Evolutionary conservation across 768 basidiomycete genomes (phyloP).

Genomic region (Termitomyces sp.): DNA sequence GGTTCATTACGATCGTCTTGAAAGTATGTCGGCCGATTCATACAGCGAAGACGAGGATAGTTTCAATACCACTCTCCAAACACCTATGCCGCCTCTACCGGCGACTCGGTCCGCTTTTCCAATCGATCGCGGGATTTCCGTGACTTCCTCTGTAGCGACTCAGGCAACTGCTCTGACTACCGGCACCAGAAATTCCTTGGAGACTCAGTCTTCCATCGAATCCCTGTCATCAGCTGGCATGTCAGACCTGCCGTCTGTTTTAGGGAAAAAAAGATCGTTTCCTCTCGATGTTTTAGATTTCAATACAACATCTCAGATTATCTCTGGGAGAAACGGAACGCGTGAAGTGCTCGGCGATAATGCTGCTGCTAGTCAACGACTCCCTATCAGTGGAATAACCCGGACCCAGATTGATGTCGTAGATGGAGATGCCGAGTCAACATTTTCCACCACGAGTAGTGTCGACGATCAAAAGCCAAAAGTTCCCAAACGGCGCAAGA

Average conservation of each 20-base stretch:
- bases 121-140: constrained; percentile 12
- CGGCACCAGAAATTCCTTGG: constrained; percentile 30
- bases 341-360: neutral
- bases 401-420: neutral
- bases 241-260: constrained; percentile 30
- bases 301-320: constrained; percentile 16
- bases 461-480: constrained; percentile 17
- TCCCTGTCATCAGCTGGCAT: constrained; percentile 27
- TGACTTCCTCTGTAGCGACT: constrained; percentile 17
- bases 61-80: constrained; percentile 63
- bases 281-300: constrained; percentile 17
- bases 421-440: constrained; percentile 10
- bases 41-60: constrained; percentile 40
- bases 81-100: constrained; percentile 36
- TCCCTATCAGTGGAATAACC: neutral
- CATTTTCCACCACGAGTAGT: constrained; percentile 14
- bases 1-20: constrained; percentile 29
- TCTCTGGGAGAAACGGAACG: neutral
- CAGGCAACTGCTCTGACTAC: constrained; percentile 34
- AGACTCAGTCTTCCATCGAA: constrained; percentile 36
- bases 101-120: constrained; percentile 8
- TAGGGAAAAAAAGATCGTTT: constrained; percentile 38
- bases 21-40: constrained; percentile 25
- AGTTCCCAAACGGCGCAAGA: constrained; percentile 29
- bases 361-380: neutral